phyloP scores from a whole-genome alignment of 768 basidiomycete species.

The Mycena capillaripes region DNA sequence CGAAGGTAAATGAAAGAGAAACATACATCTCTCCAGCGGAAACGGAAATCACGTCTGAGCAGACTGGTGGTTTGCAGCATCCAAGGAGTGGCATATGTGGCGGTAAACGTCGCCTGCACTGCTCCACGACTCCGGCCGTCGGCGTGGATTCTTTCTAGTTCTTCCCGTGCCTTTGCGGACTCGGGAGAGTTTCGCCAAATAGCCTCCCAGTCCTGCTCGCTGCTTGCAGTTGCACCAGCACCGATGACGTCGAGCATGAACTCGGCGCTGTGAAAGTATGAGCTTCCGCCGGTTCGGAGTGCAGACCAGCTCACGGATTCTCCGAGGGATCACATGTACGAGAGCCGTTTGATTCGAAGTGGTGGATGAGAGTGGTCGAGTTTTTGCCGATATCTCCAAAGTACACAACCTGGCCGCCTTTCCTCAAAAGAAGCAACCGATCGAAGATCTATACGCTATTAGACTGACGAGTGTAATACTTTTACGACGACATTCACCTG shows the following conservation, averaged over 20 bases:
- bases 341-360: constrained; percentile 82
- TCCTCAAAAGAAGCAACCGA: constrained; percentile 78
- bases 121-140: constrained; percentile 60
- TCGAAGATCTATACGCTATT: constrained; percentile 71
- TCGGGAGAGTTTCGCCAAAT: constrained; percentile 72
- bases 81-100: constrained; percentile 70
- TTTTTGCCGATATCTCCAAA: constrained; percentile 80
- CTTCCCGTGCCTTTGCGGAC: constrained; percentile 46
- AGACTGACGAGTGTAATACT: not conserved
- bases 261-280: constrained; percentile 58
- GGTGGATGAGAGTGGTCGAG: constrained; percentile 73
- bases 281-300: not conserved
- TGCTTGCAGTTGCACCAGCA: constrained; percentile 75
- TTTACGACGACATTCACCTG: constrained; percentile 51
- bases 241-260: constrained; percentile 82
- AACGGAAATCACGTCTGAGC: constrained; percentile 57
- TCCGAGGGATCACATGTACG: constrained; percentile 72
- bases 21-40: constrained; percentile 63
- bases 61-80: constrained; percentile 60
- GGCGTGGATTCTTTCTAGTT: constrained; percentile 62
- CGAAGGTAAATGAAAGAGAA: not conserved
- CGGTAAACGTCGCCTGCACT: constrained; percentile 51
- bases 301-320: constrained; percentile 71
- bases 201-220: constrained; percentile 66
- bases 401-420: constrained; percentile 84